Base-by-base conservation (phyloP, 2,329 filamentous ascomycete genomes). In the Pestalotiopsis sp. region DNA sequence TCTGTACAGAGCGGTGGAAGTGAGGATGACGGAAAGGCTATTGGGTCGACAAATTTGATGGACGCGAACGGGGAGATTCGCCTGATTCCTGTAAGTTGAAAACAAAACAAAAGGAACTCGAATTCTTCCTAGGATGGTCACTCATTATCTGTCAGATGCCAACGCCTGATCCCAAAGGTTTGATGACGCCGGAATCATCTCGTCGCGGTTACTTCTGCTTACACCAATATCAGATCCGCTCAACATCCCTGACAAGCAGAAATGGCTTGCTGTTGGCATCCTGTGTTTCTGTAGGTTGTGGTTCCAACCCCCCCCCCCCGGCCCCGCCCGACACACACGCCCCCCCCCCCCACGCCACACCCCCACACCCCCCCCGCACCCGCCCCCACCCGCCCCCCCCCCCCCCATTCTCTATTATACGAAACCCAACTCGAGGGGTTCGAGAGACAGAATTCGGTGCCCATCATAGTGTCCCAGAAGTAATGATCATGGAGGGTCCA, bases 1-100 rank as follows among this genome's bases (percentile, higher is more conserved):
- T 55, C 62, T 44, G 62, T 65, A 55, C 17, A 20, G 26, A 59
- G 48, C 24, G 26, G 26, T 3, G 64, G 13, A 11, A 59, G 48
- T 30, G 65, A 38, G 13, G 44, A 61, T 38, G 38, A 61, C 9
- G 38, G n/a, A 7, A 61, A 62, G 65, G 58, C 56, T 10, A 57
- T 66, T 14, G 65, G 65, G 13, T 66, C 65, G 13, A 66, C 65
- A 13, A 62, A 62, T 57, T 20, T 66, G 22, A 38, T 66, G 20
- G 64, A 66, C 44, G 56, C 61, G 57, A 66, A 66, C 55, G 65
- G 65, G 22, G 65, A 66, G 40, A 62, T 66, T 35, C 56, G 58
- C 6, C 44, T 66, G 39, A 66, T 66, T 62, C 65, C 65, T 44
- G 65, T 66, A n/a, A 55, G 65, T 66, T 10, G 10, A 55, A 35